Percentiles rank a stretch among this genome's conserved stretches.
Evolutionary conservation across 192 early-diverging fungal species (phyloP).

Genomic region (Backusella australiensis): DNA sequence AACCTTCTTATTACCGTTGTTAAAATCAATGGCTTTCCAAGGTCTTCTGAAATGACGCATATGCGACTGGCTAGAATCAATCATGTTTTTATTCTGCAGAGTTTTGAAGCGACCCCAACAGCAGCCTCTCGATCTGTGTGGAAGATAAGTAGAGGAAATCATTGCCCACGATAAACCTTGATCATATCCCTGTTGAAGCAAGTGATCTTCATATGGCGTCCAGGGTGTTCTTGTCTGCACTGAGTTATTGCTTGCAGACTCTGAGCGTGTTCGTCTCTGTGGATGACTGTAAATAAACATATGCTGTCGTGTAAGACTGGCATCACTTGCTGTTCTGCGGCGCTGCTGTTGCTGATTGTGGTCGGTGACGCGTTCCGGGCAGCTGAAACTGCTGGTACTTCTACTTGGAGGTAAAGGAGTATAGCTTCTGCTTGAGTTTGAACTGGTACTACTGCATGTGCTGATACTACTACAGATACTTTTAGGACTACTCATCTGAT

Average conservation of each 20-base stretch:
- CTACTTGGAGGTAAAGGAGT: background rate
- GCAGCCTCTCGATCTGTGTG: conserved; percentile 26
- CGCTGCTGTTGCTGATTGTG: background rate
- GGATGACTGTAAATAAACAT: conserved; percentile 14
- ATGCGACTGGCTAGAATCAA: conserved; percentile 18
- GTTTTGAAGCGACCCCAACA: conserved; percentile 31
- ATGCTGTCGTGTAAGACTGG: conserved; percentile 10
- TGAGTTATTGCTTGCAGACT: background rate
- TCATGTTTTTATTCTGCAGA: conserved; percentile 21
- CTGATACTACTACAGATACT: conserved; percentile 18
- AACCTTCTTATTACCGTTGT: background rate
- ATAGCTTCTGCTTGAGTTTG: background rate
- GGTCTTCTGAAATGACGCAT: conserved; percentile 18
- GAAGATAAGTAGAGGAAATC: conserved; percentile 26
- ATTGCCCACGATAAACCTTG: conserved; percentile 31
- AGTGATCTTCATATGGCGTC: conserved; percentile 24
- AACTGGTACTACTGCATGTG: background rate
- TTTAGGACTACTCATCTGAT: conserved; percentile 1
- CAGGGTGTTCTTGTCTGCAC: conserved; percentile 27
- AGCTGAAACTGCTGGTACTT: conserved; percentile 6
- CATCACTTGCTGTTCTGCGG: conserved; percentile 11
- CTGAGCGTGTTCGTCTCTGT: background rate
- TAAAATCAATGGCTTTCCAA: conserved; percentile 16
- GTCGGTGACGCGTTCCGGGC: background rate
- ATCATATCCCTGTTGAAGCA: conserved; percentile 26